phyloP scores from a whole-genome alignment of 2,329 filamentous ascomycete genomes.

The Aspergillus sclerotialis region DNA sequence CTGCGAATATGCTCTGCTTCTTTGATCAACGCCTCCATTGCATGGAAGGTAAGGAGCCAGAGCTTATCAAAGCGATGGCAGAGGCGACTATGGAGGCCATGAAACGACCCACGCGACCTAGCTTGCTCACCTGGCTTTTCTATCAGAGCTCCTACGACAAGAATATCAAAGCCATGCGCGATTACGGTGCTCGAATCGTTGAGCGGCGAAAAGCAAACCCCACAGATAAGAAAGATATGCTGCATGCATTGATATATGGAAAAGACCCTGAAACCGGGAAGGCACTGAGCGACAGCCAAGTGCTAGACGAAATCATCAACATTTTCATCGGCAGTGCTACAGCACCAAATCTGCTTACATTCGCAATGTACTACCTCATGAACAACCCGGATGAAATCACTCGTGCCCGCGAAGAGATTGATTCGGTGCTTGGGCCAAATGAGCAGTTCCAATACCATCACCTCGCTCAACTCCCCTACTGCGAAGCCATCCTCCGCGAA shows the following conservation, averaged over 20 bases:
- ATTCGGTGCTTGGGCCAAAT: conserved; percentile 31
- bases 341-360: conserved; percentile 60
- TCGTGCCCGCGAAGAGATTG: conserved; percentile 62
- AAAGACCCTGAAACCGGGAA: conserved; percentile 57
- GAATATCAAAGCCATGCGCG: conserved; percentile 48
- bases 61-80: conserved; percentile 50
- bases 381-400: conserved; percentile 54
- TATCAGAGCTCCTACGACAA: conserved; percentile 49
- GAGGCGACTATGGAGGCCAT: conserved; percentile 50
- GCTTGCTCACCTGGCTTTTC: conserved; percentile 47
- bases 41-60: conserved; percentile 41
- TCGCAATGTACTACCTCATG: conserved; percentile 58
- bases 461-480: conserved; percentile 58
- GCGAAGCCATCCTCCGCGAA: conserved; percentile 60
- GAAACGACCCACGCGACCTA: conserved; percentile 47
- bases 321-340: conserved; percentile 65
- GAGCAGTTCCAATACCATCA: conserved; percentile 41
- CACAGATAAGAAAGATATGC: conserved; percentile 52
- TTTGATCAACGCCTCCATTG: conserved; percentile 46
- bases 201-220: conserved; percentile 49
- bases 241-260: conserved; percentile 53
- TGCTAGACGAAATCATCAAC: conserved; percentile 62
- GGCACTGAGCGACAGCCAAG: conserved; percentile 50
- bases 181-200: conserved; percentile 52
- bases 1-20: conserved; percentile 44